phyloP scores from a whole-genome alignment of 2,329 filamentous ascomycete genomes.

The Nemania serpens region DNA sequence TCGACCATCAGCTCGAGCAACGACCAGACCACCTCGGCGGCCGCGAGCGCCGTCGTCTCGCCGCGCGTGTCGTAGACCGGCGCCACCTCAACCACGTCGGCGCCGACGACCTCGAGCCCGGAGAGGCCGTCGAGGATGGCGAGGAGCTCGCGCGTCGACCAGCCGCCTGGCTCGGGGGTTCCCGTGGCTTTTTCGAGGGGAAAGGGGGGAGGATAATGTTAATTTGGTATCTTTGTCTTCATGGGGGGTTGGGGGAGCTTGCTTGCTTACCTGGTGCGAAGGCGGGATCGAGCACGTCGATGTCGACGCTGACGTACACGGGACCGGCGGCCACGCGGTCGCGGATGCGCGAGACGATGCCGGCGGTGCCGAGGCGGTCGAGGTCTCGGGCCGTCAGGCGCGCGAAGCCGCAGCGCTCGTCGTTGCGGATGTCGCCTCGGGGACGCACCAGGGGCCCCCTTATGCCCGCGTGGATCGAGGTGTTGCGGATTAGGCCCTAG shows the following conservation, averaged over 20 bases:
- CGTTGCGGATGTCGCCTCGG: constrained; percentile 59
- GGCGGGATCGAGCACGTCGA: constrained; percentile 78
- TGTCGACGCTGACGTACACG: constrained; percentile 77
- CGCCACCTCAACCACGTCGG: constrained; percentile 79
- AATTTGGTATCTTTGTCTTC: too few species aligned
- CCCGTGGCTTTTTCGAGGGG: constrained; percentile 61
- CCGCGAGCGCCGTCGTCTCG: constrained; percentile 74
- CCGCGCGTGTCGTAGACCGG: constrained; percentile 76
- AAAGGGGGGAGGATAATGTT: not conserved
- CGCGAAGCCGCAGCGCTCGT: constrained; percentile 62
- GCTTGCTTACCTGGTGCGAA: constrained; percentile 58
- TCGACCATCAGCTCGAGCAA: constrained; percentile 69
- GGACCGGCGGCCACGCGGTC: constrained; percentile 55
- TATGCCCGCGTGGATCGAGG: constrained; percentile 66
- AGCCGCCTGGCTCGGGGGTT: constrained; percentile 79
- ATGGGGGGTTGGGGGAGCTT: not conserved
- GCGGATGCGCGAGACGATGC: constrained; percentile 68
- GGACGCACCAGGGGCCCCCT: constrained; percentile 56
- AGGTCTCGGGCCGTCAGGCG: constrained; percentile 67
- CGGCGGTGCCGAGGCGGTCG: constrained; percentile 69
- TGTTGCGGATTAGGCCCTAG: constrained; percentile 58
- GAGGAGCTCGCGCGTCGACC: constrained; percentile 79
- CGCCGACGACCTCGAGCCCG: constrained; percentile 73
- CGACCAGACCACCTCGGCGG: constrained; percentile 74
- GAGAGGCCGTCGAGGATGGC: constrained; percentile 73